Base-by-base conservation (phyloP, 495 filamentous ascomycete genomes). In the Sporormia fimetaria region DNA sequence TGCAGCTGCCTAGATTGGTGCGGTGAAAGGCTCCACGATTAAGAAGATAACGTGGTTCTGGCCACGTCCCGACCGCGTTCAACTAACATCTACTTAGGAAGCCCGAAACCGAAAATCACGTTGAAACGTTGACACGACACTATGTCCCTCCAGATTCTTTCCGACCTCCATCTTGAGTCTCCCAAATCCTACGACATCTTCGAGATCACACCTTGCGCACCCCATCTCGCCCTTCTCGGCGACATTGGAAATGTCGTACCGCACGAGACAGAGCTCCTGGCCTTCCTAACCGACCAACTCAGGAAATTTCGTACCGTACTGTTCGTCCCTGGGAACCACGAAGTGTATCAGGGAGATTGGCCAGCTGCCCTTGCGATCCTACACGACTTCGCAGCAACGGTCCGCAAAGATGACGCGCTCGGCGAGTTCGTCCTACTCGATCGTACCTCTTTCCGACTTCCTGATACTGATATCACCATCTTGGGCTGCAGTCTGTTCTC, bases 81-180 rank as follows among this genome's bases (percentile, higher is more conserved):
- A n/a, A n/a, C n/a, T n/a, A n/a, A n/a, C n/a, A n/a, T n/a, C n/a
- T n/a, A n/a, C n/a, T n/a, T n/a, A n/a, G n/a, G n/a, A n/a, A n/a
- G n/a, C n/a, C n/a, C n/a, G n/a, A n/a, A n/a, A n/a, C n/a, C n/a
- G n/a, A n/a, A n/a, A n/a, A n/a, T n/a, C n/a, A n/a, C n/a, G n/a
- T n/a, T n/a, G n/a, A n/a, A n/a, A n/a, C n/a, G n/a, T n/a, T n/a
- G n/a, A n/a, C n/a, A n/a, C n/a, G n/a, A n/a, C n/a, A n/a, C n/a
- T n/a, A 42, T 42, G 40, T 28, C 40, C n/a, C 24, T 76, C 35
- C 74, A 77, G 42, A 65, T 76, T 21, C 37, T 75, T 22, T 76
- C 72, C 0, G 73, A 78, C 54, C 60, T 77, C 2, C 73, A 76
- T 44, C 55, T 78, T 1, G 70, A 78, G 40, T 52, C 40, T 8